A percentile compares a stretch with the other conserved stretches of the same genome.
Conservation (phyloP, 345 rosid species). For the Pistacia integerrima region DNA sequence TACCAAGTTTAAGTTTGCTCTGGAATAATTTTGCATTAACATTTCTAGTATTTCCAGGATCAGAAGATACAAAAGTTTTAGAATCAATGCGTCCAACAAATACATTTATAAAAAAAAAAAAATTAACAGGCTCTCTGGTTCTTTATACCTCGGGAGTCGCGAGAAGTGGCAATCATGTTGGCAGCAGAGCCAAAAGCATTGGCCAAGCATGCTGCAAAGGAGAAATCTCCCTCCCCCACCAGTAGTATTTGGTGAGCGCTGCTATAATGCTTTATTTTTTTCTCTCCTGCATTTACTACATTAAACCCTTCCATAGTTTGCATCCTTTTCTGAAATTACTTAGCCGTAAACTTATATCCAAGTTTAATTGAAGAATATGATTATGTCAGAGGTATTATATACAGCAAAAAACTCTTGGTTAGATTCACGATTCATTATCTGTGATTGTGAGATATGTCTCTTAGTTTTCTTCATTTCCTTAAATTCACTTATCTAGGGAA, state of each 20-base stretch:
- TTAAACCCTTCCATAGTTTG: neutral
- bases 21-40: slow-evolving; percentile 9
- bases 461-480: no score
- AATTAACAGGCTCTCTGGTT: neutral
- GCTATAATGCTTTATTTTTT: slow-evolving; percentile 39
- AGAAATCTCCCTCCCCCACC: slow-evolving; percentile 67
- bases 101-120: neutral
- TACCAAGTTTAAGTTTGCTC: slow-evolving; percentile 19
- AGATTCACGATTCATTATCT: no score
- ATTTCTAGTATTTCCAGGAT: neutral
- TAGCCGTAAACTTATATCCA: no score
- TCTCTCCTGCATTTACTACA: slow-evolving; percentile 17
- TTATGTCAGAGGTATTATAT: no score
- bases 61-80: neutral
- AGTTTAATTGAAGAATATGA: no score
- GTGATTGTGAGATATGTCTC: no score
- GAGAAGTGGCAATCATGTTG: slow-evolving; percentile 51
- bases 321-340: no score
- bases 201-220: slow-evolving; percentile 53
- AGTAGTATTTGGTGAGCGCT: slow-evolving; percentile 42
- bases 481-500: no score
- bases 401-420: no score
- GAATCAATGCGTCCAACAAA: neutral
- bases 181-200: slow-evolving; percentile 47
- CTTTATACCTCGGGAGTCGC: slow-evolving; percentile 33